A percentile compares a stretch with the other conserved stretches of the same genome.
phyloP scores from a whole-genome alignment of 192 early-diverging fungal species.

The Rhizophagus prolifer region DNA sequence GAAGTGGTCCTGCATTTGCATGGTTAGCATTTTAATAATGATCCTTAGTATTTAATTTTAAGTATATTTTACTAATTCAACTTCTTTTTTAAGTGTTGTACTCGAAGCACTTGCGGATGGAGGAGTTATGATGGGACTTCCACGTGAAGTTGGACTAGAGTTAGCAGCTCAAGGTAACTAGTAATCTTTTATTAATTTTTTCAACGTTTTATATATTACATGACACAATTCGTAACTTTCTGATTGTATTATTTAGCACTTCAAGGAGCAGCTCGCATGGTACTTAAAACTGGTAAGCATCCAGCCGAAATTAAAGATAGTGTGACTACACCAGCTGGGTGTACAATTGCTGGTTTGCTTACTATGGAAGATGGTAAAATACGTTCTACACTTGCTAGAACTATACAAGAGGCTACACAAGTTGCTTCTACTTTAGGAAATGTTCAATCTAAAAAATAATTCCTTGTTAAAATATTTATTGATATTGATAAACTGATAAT shows the following conservation, averaged over 20 bases:
- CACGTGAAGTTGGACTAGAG: slow-evolving; percentile 53
- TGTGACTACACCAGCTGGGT: slow-evolving; percentile 56
- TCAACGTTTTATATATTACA: background rate
- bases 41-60: background rate
- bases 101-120: slow-evolving; percentile 57
- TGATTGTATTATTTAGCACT: slow-evolving; percentile 34
- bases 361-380: slow-evolving; percentile 62
- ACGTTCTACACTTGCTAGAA: slow-evolving; percentile 53
- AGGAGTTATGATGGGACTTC: slow-evolving; percentile 59
- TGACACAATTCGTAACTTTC: too few relatives aligned
- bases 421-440: slow-evolving; percentile 52
- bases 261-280: slow-evolving; percentile 55
- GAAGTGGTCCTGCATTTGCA: slow-evolving; percentile 56
- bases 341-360: slow-evolving; percentile 54
- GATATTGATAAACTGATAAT: too few relatives aligned
- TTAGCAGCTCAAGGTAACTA: slow-evolving; percentile 52
- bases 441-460: slow-evolving; percentile 18
- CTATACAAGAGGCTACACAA: slow-evolving; percentile 52
- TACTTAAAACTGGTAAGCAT: slow-evolving; percentile 48
- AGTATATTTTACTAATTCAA: background rate
- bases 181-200: background rate
- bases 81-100: slow-evolving; percentile 41
- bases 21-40: slow-evolving; percentile 34
- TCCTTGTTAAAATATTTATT: too few relatives aligned
- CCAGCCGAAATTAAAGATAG: slow-evolving; percentile 56